A percentile compares a stretch with the other conserved stretches of the same genome.
Evolutionary conservation across 352 stramenopile genomes (phyloP).

Genomic region (Phytopythium mirpurense): DNA sequence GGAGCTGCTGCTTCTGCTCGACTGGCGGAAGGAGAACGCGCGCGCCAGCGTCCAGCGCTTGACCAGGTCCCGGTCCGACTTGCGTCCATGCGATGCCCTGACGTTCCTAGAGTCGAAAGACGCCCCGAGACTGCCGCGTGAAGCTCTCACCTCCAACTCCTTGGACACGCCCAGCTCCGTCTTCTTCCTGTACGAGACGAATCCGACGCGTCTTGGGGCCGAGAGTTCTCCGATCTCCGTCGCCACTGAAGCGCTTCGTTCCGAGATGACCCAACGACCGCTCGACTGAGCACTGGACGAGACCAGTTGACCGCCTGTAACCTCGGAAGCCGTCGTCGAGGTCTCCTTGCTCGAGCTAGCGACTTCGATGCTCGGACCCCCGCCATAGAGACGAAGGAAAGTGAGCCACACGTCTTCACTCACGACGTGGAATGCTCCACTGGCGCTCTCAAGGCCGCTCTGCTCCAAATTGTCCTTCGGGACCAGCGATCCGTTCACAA

Average conservation of each 20-base stretch:
- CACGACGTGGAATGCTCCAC: conserved; percentile 55
- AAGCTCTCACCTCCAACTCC: too few species aligned
- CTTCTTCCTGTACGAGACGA: neutral
- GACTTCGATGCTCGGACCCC: conserved; percentile 55
- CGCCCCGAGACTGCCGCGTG: neutral
- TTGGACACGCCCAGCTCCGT: conserved; percentile 3
- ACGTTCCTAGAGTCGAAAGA: neutral
- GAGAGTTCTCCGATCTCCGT: conserved; percentile 7
- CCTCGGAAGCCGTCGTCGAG: neutral
- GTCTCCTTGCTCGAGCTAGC: conserved; percentile 9
- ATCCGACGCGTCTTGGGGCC: neutral
- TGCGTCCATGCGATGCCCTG: neutral
- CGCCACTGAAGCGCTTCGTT: conserved; percentile 48
- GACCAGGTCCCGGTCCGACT: neutral
- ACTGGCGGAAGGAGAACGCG: neutral
- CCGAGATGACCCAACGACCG: conserved; percentile 42
- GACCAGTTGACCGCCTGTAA: neutral
- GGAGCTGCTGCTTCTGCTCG: too few species aligned
- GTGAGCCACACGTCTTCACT: conserved; percentile 65
- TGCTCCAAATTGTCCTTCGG: conserved; percentile 33
- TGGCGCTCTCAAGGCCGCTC: conserved; percentile 28
- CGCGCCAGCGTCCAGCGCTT: neutral
- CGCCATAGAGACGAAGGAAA: conserved; percentile 54
- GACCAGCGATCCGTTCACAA: conserved; percentile 55
- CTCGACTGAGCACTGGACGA: neutral